A percentile compares a stretch with the other conserved stretches of the same genome.
These are phyloP conservation scores for Spergularia marina DNA, from an alignment of 148 eudicot species.

Conservation along the genomic window DNA sequence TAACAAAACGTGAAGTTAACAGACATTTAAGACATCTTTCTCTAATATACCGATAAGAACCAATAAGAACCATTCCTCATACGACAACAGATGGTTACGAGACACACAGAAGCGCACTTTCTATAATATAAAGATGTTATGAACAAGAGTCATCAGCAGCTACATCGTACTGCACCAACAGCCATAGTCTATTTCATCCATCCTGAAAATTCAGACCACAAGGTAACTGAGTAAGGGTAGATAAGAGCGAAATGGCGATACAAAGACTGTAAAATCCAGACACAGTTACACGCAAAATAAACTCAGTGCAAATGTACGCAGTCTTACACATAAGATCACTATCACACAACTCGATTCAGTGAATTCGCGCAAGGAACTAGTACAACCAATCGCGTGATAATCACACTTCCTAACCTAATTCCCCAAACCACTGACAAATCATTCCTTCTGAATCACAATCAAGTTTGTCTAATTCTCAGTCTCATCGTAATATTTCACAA, in stretches of 20 bases:
- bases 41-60: too few relatives aligned
- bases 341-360: not conserved
- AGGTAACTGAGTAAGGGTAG: not conserved
- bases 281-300: not conserved
- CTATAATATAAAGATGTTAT: too few relatives aligned
- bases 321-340: not conserved
- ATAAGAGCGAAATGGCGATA: too few relatives aligned
- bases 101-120: not conserved
- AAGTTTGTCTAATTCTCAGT: too few relatives aligned
- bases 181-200: not conserved
- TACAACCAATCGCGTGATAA: not conserved
- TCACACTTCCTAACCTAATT: not conserved
- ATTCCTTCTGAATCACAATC: not conserved
- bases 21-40: too few relatives aligned
- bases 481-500: not conserved
- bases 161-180: not conserved
- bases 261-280: not conserved
- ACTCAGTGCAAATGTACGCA: not conserved
- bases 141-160: too few relatives aligned
- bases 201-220: not conserved
- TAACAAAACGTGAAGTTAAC: too few relatives aligned
- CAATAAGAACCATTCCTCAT: too few relatives aligned
- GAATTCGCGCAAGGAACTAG: not conserved
- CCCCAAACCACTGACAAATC: not conserved
- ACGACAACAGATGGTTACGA: not conserved